Evolutionary conservation across 1,284 basidiomycete genomes (phyloP).

Genomic region (Gymnopus androsaceus): DNA sequence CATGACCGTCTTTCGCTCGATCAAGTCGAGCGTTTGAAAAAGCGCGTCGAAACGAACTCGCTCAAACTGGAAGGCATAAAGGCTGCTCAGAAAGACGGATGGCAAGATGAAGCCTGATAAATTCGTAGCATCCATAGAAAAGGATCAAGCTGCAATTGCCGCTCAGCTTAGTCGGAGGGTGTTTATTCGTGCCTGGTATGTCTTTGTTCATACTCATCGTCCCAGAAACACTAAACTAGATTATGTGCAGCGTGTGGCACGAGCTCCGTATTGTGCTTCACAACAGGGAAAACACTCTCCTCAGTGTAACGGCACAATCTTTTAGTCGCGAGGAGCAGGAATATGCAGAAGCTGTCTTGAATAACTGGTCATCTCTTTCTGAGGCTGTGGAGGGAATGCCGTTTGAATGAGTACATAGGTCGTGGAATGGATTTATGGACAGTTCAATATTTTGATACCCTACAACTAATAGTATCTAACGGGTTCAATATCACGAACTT

Average conservation of each 20-base stretch:
- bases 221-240: not conserved
- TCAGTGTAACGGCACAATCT: slow-evolving; percentile 71
- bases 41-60: slow-evolving; percentile 76
- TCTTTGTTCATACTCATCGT: slow-evolving; percentile 11
- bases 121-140: slow-evolving; percentile 66
- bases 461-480: not conserved
- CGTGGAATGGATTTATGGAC: not conserved
- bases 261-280: slow-evolving; percentile 87
- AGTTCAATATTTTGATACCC: not conserved
- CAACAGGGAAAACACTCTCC: slow-evolving; percentile 81
- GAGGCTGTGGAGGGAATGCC: slow-evolving; percentile 81
- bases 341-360: slow-evolving; percentile 60
- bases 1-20: slow-evolving; percentile 84
- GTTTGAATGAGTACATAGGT: slow-evolving; percentile 59
- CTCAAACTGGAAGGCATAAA: slow-evolving; percentile 76
- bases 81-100: slow-evolving; percentile 71
- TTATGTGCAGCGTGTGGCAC: slow-evolving; percentile 79
- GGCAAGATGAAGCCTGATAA: slow-evolving; percentile 83
- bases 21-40: slow-evolving; percentile 82
- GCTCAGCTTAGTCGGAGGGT: slow-evolving; percentile 72
- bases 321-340: slow-evolving; percentile 74
- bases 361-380: slow-evolving; percentile 73
- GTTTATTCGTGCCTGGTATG: slow-evolving; percentile 82
- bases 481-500: too few species aligned
- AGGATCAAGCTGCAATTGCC: slow-evolving; percentile 74